phyloP scores from a whole-genome alignment of 129 eudicot species.

The Helianthus annuus region HanXRQr2.0-SUNRISE NC_035438.2:14862033-14862532 shows the following conservation, averaged over 20 bases:
- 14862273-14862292: constrained; percentile 29
- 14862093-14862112: too few species aligned
- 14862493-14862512: not conserved
- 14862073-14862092: too few species aligned
- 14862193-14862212: constrained; percentile 25
- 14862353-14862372: constrained; percentile 99
- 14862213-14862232: constrained; percentile 21
- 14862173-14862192: not conserved
- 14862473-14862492: constrained; percentile 96
- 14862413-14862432: constrained; percentile 92
- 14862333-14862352: constrained; percentile 64
- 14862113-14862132: not conserved
- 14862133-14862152: not conserved
- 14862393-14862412: constrained; percentile 79
- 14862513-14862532: not conserved
- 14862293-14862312: constrained; percentile 61
- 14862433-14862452: constrained; percentile 85
- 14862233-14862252: constrained; percentile 27
- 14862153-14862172: not conserved
- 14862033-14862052: too few species aligned
- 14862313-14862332: constrained; percentile 74
- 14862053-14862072: too few species aligned
- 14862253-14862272: constrained; percentile 22
- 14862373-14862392: constrained; percentile 68
- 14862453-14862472: constrained; percentile 90